A percentile compares a stretch with the other conserved stretches of the same genome.
Evolutionary conservation across 2,329 filamentous ascomycete species (phyloP).

Genomic region (Fusarium metavorans): DNA sequence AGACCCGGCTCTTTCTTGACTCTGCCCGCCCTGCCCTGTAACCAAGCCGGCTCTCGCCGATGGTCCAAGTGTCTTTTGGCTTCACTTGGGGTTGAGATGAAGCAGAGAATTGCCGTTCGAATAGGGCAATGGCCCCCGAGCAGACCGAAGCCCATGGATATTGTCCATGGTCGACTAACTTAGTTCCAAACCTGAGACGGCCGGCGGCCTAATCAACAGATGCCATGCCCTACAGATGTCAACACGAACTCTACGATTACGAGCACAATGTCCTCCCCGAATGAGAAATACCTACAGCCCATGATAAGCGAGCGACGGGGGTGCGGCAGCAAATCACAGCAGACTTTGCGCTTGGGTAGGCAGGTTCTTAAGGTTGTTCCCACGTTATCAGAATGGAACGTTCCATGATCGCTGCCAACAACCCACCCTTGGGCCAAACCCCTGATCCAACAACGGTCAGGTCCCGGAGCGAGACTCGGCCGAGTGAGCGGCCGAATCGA

Average conservation of each 20-base stretch:
- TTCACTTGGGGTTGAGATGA: background rate
- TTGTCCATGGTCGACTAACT: background rate
- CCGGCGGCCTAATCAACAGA: background rate
- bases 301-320: background rate
- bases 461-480: constrained; percentile 23
- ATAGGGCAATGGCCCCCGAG: background rate
- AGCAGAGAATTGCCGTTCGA: background rate
- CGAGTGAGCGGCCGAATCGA: constrained; percentile 31
- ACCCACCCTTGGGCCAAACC: constrained; percentile 17
- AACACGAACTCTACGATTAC: background rate
- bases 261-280: background rate
- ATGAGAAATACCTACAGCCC: background rate
- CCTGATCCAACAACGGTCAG: constrained; percentile 24
- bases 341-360: background rate
- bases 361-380: background rate
- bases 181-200: background rate
- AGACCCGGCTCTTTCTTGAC: constrained; percentile 19
- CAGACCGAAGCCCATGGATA: background rate
- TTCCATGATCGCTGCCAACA: constrained; percentile 35
- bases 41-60: constrained; percentile 35
- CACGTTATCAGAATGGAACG: constrained; percentile 33
- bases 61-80: constrained; percentile 21
- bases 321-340: background rate
- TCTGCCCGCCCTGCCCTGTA: background rate
- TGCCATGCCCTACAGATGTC: background rate